A percentile compares a stretch with the other conserved stretches of the same genome.
These are phyloP conservation scores for Fennellomyces sp. DNA, from an alignment of 371 early-diverging fungal species.

Conservation along the genomic window DNA sequence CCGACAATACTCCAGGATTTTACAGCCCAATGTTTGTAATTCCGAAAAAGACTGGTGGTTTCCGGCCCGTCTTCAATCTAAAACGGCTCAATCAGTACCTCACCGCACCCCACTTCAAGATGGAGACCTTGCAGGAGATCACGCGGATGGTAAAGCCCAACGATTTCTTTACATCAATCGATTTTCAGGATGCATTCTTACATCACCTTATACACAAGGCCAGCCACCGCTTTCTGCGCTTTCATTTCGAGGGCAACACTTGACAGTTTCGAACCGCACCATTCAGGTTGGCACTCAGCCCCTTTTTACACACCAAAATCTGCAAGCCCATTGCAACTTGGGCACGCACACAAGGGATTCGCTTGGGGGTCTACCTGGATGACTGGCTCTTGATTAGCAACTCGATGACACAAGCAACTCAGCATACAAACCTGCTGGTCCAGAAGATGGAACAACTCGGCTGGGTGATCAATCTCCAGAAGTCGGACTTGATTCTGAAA, in stretches of 20 bases:
- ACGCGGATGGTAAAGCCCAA: slow-evolving; percentile 15
- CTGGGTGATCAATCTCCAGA: slow-evolving; percentile 20
- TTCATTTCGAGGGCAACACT: slow-evolving; percentile 17
- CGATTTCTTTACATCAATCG: slow-evolving; percentile 20
- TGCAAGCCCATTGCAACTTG: slow-evolving; percentile 23
- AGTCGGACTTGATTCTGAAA: slow-evolving; percentile 15
- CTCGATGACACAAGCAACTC: slow-evolving; percentile 4
- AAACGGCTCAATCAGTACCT: slow-evolving; percentile 19
- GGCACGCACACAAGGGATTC: slow-evolving; percentile 25
- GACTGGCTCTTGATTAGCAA: slow-evolving; percentile 20
- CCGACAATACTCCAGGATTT: slow-evolving; percentile 13
- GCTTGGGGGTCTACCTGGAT: slow-evolving; percentile 27
- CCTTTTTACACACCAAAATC: slow-evolving; percentile 35
- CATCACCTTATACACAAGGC: slow-evolving; percentile 19
- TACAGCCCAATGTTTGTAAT: slow-evolving; percentile 24
- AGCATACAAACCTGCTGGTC: slow-evolving; percentile 7
- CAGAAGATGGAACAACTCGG: slow-evolving; percentile 10
- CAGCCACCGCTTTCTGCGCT: slow-evolving; percentile 17
- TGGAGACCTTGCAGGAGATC: slow-evolving; percentile 23
- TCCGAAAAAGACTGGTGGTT: slow-evolving; percentile 22
- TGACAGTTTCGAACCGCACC: slow-evolving; percentile 34
- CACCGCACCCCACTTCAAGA: slow-evolving; percentile 21
- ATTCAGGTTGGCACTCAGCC: slow-evolving; percentile 33
- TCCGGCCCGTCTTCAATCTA: slow-evolving; percentile 28
- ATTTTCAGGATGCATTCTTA: slow-evolving; percentile 20